Percentiles rank a stretch among this genome's conserved stretches.
phyloP scores from a whole-genome alignment of 768 basidiomycete genomes.

The Coprinopsis marcescibilis region DNA sequence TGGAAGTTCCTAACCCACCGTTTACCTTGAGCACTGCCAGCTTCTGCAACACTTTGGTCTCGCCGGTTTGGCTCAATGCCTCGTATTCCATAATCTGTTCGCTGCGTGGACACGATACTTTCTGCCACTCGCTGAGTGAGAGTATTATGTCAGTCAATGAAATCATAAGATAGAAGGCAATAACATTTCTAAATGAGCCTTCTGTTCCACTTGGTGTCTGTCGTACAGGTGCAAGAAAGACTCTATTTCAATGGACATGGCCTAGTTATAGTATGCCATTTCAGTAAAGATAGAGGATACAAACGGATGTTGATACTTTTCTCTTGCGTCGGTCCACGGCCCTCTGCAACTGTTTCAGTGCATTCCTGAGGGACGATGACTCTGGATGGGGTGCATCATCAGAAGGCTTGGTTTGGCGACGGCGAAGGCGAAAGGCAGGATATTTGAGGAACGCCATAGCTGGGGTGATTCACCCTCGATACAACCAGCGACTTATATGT shows the following conservation, averaged over 20 bases:
- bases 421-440: not conserved
- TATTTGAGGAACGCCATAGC: not conserved
- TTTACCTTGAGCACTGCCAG: slow-evolving; percentile 90
- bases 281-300: not conserved
- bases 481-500: not conserved
- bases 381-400: not conserved
- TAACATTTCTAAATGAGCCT: slow-evolving; percentile 80
- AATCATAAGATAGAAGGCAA: slow-evolving; percentile 7
- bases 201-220: slow-evolving; percentile 87
- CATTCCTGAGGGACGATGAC: not conserved
- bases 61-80: slow-evolving; percentile 52
- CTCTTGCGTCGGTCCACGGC: not conserved
- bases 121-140: slow-evolving; percentile 78
- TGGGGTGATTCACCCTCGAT: not conserved
- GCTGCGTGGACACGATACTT: slow-evolving; percentile 77
- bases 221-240: slow-evolving; percentile 94
- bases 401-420: not conserved
- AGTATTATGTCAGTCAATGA: slow-evolving; percentile 5
- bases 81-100: slow-evolving; percentile 85
- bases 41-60: slow-evolving; percentile 73
- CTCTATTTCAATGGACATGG: slow-evolving; percentile 90
- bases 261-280: slow-evolving; percentile 32
- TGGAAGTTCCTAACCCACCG: slow-evolving; percentile 81
- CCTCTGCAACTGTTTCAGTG: not conserved
- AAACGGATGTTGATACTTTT: not conserved